phyloP scores from a whole-genome alignment of 1,284 basidiomycete species.

The Kwoniella shivajii region DNA sequence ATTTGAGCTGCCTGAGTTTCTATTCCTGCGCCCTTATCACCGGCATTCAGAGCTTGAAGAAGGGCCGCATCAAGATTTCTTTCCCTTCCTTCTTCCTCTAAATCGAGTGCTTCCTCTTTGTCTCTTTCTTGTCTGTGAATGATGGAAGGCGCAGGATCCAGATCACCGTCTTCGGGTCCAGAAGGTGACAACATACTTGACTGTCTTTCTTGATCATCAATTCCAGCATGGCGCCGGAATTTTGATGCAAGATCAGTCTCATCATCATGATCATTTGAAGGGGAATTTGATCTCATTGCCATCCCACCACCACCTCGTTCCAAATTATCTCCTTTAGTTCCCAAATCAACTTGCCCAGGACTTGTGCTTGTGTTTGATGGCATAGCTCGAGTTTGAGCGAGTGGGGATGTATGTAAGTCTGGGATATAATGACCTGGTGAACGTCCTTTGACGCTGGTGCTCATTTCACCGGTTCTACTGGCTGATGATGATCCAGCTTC shows the following conservation, averaged over 20 bases:
- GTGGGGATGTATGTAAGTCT: conserved; percentile 2
- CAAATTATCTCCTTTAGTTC: conserved; percentile 14
- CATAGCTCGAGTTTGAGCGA: not conserved
- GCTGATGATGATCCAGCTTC: conserved; percentile 19
- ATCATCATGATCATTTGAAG: conserved; percentile 3
- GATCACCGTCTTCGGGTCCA: conserved; percentile 30
- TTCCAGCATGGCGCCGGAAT: conserved; percentile 3
- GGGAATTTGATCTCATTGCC: not conserved
- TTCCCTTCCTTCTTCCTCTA: conserved; percentile 47
- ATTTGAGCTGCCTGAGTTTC: conserved; percentile 3
- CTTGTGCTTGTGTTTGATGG: not conserved
- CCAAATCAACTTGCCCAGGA: conserved; percentile 7
- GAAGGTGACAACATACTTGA: conserved; percentile 36
- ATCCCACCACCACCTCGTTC: conserved; percentile 19
- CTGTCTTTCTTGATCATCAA: conserved; percentile 1
- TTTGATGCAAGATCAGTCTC: conserved; percentile 3
- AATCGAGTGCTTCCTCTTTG: conserved; percentile 42
- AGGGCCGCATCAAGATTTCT: conserved; percentile 19
- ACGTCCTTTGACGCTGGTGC: conserved; percentile 5
- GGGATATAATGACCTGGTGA: conserved; percentile 11
- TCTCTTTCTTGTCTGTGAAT: conserved; percentile 37
- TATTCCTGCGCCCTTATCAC: not conserved
- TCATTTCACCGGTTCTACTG: not conserved
- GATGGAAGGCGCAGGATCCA: conserved; percentile 29
- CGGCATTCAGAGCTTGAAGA: not conserved